phyloP scores from a whole-genome alignment of 345 rosid species.

The Hibiscus trionum region DNA sequence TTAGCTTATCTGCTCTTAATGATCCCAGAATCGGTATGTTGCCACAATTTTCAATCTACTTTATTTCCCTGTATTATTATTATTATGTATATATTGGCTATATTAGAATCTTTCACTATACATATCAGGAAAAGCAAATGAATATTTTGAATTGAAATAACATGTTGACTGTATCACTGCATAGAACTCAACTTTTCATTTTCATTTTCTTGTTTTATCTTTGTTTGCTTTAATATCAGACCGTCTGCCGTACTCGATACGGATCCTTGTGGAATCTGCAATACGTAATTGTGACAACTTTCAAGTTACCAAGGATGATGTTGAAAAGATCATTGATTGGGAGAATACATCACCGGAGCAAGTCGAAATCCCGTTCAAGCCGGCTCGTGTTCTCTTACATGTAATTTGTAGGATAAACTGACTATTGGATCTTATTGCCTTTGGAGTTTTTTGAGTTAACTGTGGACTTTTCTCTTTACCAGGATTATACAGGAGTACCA shows the following conservation, averaged over 20 bases:
- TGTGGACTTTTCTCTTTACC: not conserved
- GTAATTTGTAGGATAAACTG: constrained; percentile 15
- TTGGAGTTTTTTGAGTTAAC: not conserved
- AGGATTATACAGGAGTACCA: constrained; percentile 92
- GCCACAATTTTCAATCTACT: not conserved
- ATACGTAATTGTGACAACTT: constrained; percentile 74
- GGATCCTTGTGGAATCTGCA: constrained; percentile 79
- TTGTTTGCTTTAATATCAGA: constrained; percentile 26
- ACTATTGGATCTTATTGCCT: not conserved
- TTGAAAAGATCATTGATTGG: constrained; percentile 82
- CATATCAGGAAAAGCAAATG: too few relatives aligned
- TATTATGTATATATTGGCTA: not conserved
- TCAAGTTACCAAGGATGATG: constrained; percentile 73
- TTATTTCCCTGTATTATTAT: not conserved
- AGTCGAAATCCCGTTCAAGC: constrained; percentile 89
- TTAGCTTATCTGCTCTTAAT: constrained; percentile 57
- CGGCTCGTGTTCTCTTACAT: constrained; percentile 80
- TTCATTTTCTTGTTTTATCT: not conserved
- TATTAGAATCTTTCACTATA: not conserved
- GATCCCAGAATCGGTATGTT: constrained; percentile 68
- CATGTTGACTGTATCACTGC: too few relatives aligned
- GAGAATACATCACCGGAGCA: constrained; percentile 51
- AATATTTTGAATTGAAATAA: too few relatives aligned
- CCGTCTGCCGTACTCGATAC: constrained; percentile 61
- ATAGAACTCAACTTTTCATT: not conserved